phyloP scores from a whole-genome alignment of 2,329 filamentous ascomycete species.

The Pseudogymnoascus sp. region DNA sequence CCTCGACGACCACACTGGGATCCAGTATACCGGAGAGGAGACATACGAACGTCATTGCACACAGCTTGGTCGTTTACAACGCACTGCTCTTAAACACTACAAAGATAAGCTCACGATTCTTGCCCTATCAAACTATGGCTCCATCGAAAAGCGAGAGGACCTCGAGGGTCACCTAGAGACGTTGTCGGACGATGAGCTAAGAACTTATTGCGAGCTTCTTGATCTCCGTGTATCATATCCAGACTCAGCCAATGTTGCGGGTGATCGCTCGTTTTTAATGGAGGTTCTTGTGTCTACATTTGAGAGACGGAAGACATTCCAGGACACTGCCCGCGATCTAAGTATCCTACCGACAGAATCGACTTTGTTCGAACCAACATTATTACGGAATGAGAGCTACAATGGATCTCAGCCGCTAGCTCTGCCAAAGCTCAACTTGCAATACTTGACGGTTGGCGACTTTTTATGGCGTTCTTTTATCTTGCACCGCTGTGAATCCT shows the following conservation, averaged over 20 bases:
- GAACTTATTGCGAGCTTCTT: conserved; percentile 58
- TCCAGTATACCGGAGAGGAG: conserved; percentile 62
- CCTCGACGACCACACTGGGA: conserved; percentile 83
- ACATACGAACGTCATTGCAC: conserved; percentile 75
- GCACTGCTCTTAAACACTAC: conserved; percentile 70
- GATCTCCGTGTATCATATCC: conserved; percentile 81
- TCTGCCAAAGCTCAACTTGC: conserved; percentile 87
- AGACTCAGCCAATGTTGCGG: conserved; percentile 52
- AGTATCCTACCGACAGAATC: conserved; percentile 77
- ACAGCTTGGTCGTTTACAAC: conserved; percentile 68
- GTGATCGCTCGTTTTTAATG: conserved; percentile 55
- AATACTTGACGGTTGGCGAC: conserved; percentile 90
- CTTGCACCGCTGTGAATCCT: conserved; percentile 81
- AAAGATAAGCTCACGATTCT: conserved; percentile 86
- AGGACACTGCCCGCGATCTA: conserved; percentile 64
- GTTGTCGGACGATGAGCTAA: conserved; percentile 67
- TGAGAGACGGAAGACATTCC: conserved; percentile 73
- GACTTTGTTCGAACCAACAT: conserved; percentile 66
- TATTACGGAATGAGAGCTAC: conserved; percentile 76
- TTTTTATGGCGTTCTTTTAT: conserved; percentile 94
- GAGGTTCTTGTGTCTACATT: conserved; percentile 69
- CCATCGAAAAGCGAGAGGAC: conserved; percentile 73
- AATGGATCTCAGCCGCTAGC: conserved; percentile 81
- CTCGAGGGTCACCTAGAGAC: conserved; percentile 65
- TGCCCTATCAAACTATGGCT: conserved; percentile 84